Evolutionary conservation across 108 stramenopile genomes (phyloP), one percentile per base, ranked within the genome.

Genomic region (Cyclostephanos invisitatus): DNA sequence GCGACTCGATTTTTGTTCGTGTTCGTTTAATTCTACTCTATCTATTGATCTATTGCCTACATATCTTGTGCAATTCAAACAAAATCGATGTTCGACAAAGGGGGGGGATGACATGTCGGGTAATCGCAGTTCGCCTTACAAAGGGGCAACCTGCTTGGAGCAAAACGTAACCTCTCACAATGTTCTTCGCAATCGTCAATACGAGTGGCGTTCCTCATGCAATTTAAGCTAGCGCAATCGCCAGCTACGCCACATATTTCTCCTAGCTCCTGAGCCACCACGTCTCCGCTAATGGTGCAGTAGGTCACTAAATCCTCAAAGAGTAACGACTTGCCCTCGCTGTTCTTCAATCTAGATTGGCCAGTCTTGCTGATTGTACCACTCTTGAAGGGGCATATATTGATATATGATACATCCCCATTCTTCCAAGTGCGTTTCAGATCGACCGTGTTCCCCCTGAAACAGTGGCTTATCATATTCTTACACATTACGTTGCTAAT

Each of bases 361-460:
- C n/a, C 7, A 9, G 24, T 27, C 44, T 44, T 65, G 8, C 50
- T 50, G 5, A 49, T 4, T 4, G 24, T 28, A 40, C 64, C 64
- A 12, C 20, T 48, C 38, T n/a, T 48, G 29, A 35, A 50, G 44
- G 64, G 64, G 24, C 64, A 65, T 47, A 65, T 25, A 47, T 65
- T 65, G 48, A 51, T 36, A 1, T n/a, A 51, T 32, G 64, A 49
- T 7, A 18, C 7, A 5, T 50, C 64, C 14, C 64, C 64, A 65
- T 49, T 65, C 64, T 40, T 65, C 64, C 64, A 65, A 5, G 64
- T 65, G 21, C 64, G 64, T 32, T 29, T 28, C 35, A 49, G 29
- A 65, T 47, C 27, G 4, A 65, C 64, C 1, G 48, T 65, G 35
- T 65, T 65, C 22, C 64, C 64, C 18, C 46, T 18, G 10, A 24